Conservation (phyloP, 345 rosid genomes). For the Eucalyptus lansdowneana region DNA sequence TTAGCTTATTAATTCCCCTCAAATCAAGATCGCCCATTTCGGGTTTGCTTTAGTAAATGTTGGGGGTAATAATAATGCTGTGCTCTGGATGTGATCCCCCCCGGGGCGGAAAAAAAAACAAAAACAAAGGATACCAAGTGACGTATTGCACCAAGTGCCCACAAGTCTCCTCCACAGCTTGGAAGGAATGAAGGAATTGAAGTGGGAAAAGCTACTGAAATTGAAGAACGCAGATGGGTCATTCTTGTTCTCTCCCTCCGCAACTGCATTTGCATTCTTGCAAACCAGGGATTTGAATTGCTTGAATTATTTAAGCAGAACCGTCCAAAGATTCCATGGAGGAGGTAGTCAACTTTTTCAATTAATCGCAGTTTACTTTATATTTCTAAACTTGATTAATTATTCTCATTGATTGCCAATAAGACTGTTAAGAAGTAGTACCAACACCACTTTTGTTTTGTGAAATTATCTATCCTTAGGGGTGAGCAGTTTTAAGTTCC, state of each 20-base stretch:
- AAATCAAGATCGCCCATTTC: neutral
- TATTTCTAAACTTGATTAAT: neutral
- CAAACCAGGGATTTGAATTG: constrained; percentile 59
- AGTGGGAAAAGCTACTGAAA: constrained; percentile 77
- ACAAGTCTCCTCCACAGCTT: constrained; percentile 88
- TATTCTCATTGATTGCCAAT: neutral
- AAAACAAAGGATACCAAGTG: constrained; percentile 69
- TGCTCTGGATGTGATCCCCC: constrained; percentile 10
- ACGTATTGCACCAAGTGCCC: constrained; percentile 69
- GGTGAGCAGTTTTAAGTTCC: accelerated
- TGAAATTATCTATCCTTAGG: neutral
- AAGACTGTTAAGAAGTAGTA: neutral
- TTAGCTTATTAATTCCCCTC: neutral
- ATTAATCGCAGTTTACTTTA: neutral
- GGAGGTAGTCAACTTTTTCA: constrained; percentile 47
- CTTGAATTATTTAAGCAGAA: constrained; percentile 39
- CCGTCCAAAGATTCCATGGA: constrained; percentile 61
- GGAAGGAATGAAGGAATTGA: constrained; percentile 74
- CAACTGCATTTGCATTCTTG: constrained; percentile 87
- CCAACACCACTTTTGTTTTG: neutral
- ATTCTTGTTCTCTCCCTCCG: constrained; percentile 85
- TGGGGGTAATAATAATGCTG: neutral
- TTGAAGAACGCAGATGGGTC: constrained; percentile 79
- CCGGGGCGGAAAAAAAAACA: neutral
- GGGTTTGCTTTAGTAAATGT: neutral